Evolutionary conservation across 2,329 filamentous ascomycete genomes (phyloP).

Genomic region (Fusarium goolgardi): DNA sequence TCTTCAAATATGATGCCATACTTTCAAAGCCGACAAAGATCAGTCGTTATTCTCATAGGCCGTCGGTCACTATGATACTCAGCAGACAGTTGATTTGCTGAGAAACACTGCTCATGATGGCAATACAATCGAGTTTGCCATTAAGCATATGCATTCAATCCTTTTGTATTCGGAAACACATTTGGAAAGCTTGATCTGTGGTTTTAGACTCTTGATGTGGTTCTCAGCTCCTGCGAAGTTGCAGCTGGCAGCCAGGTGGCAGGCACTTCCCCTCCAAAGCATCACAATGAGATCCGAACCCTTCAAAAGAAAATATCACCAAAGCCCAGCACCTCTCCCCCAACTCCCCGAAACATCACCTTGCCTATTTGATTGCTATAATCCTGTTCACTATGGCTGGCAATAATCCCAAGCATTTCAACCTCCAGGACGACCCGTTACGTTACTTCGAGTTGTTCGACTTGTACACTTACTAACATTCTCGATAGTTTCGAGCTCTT

Average conservation of each 20-base stretch:
- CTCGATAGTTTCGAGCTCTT: slow-evolving; percentile 87
- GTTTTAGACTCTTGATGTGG: not conserved
- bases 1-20: not conserved
- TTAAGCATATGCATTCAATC: not conserved
- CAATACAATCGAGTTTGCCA: not conserved
- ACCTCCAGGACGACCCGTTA: slow-evolving; percentile 53
- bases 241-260: slow-evolving; percentile 23
- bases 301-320: not conserved
- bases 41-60: not conserved
- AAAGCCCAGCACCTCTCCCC: not conserved
- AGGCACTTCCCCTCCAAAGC: not conserved
- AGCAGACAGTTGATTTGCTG: not conserved
- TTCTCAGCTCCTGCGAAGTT: not conserved
- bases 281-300: not conserved
- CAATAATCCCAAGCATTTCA: slow-evolving; percentile 55
- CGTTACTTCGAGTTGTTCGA: slow-evolving; percentile 35
- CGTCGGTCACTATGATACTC: not conserved
- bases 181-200: not conserved
- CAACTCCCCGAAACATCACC: not conserved
- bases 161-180: too few species aligned
- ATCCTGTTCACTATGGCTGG: slow-evolving; percentile 48
- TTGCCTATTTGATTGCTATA: not conserved
- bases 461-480: slow-evolving; percentile 38
- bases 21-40: not conserved
- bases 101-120: not conserved